Evolutionary conservation across 2,329 filamentous ascomycete species (phyloP).

Genomic region (Calonectria henricotiae): DNA sequence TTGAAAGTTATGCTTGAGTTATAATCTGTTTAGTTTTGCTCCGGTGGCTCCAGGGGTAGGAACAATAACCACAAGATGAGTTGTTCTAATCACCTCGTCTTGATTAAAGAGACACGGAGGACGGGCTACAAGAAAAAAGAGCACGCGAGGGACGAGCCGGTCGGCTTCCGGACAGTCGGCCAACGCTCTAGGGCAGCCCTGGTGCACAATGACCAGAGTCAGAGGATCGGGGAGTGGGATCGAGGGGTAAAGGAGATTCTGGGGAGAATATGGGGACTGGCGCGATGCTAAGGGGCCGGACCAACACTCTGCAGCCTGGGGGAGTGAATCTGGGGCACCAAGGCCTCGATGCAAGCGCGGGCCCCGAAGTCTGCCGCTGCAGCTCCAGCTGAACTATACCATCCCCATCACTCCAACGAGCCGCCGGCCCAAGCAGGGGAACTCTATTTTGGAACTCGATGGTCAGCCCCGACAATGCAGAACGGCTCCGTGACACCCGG

Average conservation of each 20-base stretch:
- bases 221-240: constrained; percentile 4
- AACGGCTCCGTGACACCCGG: constrained; percentile 33
- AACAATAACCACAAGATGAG: not conserved
- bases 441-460: constrained; percentile 20
- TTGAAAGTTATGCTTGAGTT: too few relatives aligned
- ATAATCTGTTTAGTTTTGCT: too few relatives aligned
- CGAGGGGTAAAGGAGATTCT: constrained; percentile 27
- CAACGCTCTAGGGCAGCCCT: constrained; percentile 22
- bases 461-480: constrained; percentile 21
- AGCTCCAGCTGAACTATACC: constrained; percentile 26
- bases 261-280: constrained; percentile 31
- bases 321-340: constrained; percentile 28
- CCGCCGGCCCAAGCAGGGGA: constrained; percentile 28
- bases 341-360: constrained; percentile 21
- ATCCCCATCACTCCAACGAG: constrained; percentile 28
- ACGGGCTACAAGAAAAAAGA: not conserved
- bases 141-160: constrained; percentile 5
- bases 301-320: constrained; percentile 19
- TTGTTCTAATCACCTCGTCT: not conserved
- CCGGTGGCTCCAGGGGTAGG: not conserved
- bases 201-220: constrained; percentile 25
- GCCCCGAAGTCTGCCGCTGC: constrained; percentile 25
- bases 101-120: not conserved
- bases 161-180: not conserved
- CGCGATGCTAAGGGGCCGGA: not conserved